Evolutionary conservation across 106 monocot genomes (phyloP).

Genomic region (Agapanthus africanus): DNA sequence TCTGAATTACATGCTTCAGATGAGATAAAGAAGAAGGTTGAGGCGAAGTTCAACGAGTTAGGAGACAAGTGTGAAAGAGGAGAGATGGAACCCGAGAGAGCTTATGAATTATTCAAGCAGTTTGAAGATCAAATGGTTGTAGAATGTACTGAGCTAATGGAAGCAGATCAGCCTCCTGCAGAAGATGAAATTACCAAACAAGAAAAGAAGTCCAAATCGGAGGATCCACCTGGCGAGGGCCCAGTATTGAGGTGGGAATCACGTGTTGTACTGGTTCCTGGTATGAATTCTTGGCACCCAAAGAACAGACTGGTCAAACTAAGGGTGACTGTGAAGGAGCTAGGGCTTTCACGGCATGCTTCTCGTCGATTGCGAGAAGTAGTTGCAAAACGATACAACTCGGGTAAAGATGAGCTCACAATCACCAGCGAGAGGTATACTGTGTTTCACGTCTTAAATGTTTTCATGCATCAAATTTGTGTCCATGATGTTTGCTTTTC

Average conservation of each 20-base stretch:
- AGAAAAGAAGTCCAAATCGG: conserved; percentile 32
- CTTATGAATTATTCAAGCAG: conserved; percentile 73
- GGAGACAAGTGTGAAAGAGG: conserved; percentile 77
- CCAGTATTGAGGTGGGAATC: conserved; percentile 91
- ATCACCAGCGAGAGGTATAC: conserved; percentile 93
- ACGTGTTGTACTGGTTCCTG: conserved; percentile 81
- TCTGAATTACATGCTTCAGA: conserved; percentile 24
- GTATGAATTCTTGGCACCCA: conserved; percentile 90
- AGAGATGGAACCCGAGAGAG: conserved; percentile 71
- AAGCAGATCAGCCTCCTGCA: conserved; percentile 32
- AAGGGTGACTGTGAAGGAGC: conserved; percentile 78
- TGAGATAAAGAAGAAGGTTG: conserved; percentile 85
- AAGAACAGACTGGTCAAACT: conserved; percentile 94
- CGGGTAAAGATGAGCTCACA: conserved; percentile 94
- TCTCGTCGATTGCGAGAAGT: conserved; percentile 56
- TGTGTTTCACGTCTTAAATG: background rate
- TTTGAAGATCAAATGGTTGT: conserved; percentile 80
- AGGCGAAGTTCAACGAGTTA: conserved; percentile 77
- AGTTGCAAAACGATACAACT: conserved; percentile 87
- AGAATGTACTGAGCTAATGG: conserved; percentile 66
- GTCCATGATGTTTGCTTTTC: no score
- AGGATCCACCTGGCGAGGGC: conserved; percentile 92
- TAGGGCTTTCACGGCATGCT: conserved; percentile 73
- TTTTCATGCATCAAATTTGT: no score
- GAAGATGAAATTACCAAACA: conserved; percentile 25